A percentile compares a stretch with the other conserved stretches of the same genome.
Conservation (phyloP, 192 early-diverging fungal genomes). For the Neocallimastix lanati region DNA sequence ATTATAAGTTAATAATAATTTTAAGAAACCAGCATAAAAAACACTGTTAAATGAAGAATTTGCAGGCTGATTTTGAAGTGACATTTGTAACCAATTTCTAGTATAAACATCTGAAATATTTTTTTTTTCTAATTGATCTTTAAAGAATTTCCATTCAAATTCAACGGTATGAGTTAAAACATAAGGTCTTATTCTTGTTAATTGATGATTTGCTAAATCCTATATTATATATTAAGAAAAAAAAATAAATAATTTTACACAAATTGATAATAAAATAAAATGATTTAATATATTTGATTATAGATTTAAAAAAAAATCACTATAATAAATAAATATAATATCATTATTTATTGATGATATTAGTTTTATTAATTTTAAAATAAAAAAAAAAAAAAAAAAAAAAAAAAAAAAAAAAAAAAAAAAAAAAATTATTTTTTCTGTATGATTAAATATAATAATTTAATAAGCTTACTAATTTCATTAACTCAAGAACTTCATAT, state of each 20-base stretch:
- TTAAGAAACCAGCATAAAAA: not conserved
- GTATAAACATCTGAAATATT: not conserved
- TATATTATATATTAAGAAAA: not conserved
- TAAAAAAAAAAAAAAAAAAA: too few species aligned
- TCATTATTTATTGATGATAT: too few species aligned
- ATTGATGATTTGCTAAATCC: conserved; percentile 47
- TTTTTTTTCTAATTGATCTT: not conserved
- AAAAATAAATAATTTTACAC: too few species aligned
- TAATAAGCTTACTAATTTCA: conserved; percentile 40
- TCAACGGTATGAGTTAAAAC: conserved; percentile 44
- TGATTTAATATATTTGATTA: too few species aligned
- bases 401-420: too few species aligned
- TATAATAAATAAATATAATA: too few species aligned
- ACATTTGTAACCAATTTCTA: not conserved
- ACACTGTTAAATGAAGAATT: not conserved
- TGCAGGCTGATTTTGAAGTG: not conserved
- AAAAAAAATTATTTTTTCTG: too few species aligned
- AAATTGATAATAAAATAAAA: too few species aligned
- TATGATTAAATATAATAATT: too few species aligned
- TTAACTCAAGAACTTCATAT: conserved; percentile 57
- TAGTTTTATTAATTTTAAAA: too few species aligned
- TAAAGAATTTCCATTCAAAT: conserved; percentile 53
- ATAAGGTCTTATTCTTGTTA: conserved; percentile 43
- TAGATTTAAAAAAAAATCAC: too few species aligned
- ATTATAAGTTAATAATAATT: not conserved